Base-by-base conservation (phyloP, 768 basidiomycete species). In the Calocybe gangraenosa region DNA sequence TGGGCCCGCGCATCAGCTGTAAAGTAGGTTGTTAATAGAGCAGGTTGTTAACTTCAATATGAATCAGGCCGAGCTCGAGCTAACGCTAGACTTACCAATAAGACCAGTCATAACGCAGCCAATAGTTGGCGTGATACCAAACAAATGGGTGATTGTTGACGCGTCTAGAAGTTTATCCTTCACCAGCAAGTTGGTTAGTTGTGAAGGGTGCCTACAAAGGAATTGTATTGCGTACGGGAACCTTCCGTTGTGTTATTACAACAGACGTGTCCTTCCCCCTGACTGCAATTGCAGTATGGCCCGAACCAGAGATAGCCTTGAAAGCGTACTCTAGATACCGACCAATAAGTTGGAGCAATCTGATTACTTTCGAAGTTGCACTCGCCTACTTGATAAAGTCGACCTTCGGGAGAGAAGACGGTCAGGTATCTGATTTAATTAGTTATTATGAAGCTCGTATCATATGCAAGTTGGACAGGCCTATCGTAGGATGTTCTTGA, bases 41-140 rank as follows among this genome's bases (percentile, higher is more conserved):
- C 25, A 28, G 11, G 5, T 28, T 11, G 11, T 28, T 35, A 28
- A 23, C 21, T 48, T 6, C 30, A 37, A 45, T 42, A 7, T 48
- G 34, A 19, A n/a, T n/a, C n/a, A 17, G 17, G 22, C 5, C 13
- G 8, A 15, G 25, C 13, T 23, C 20, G 7, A 15, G 25, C 10
- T 23, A 37, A 35, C 25, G 7, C 35, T 22, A 31, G 8, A 62
- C 79, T 35, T 49, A 95, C 95, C 95, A 42, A 92, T 82, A 32
- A 95, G 77, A n/a, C 96, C 96, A 11, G 94, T 97, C 86, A 97
- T 88, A 37, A 97, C 96, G 62, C 93, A 96, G 32, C 96, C 96
- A 52, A 99, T 98, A 0, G 84, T 85, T 1, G 94, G 92, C 1
- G 95, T 98, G 54, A 99, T 89, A 64, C 91, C 87, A 71, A 92